Evolutionary conservation across 2,329 filamentous ascomycete species (phyloP).

Genomic region (Xylariaceae sp.): DNA sequence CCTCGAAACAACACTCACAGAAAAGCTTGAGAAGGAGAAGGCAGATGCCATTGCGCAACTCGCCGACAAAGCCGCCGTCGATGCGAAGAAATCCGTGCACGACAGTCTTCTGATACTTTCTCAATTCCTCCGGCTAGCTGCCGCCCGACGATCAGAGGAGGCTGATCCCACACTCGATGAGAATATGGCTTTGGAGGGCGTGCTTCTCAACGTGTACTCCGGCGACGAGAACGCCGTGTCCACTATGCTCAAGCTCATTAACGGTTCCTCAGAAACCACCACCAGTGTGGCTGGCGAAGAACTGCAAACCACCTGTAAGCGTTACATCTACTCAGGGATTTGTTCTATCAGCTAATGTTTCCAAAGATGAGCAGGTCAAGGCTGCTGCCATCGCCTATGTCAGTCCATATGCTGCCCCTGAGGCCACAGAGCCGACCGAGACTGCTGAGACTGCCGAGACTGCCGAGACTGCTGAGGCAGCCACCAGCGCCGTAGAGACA

Average conservation of each 20-base stretch:
- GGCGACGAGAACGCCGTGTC: slow-evolving; percentile 70
- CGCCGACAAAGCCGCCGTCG: slow-evolving; percentile 49
- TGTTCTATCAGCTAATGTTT: slow-evolving; percentile 20
- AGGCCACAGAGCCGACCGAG: slow-evolving; percentile 29
- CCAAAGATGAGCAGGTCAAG: slow-evolving; percentile 54
- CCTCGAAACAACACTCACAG: slow-evolving; percentile 50
- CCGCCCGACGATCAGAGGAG: slow-evolving; percentile 67
- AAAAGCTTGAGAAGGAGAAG: slow-evolving; percentile 50
- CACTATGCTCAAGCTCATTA: slow-evolving; percentile 71
- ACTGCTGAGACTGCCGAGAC: slow-evolving; percentile 30
- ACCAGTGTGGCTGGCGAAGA: slow-evolving; percentile 58
- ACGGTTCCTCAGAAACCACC: slow-evolving; percentile 63
- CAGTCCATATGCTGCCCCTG: slow-evolving; percentile 28
- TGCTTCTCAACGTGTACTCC: slow-evolving; percentile 71
- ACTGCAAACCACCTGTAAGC: slow-evolving; percentile 68
- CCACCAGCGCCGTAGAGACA: slow-evolving; percentile 36
- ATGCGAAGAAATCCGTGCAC: slow-evolving; percentile 52
- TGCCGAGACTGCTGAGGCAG: slow-evolving; percentile 29
- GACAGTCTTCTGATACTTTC: slow-evolving; percentile 65
- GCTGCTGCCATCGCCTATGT: slow-evolving; percentile 48
- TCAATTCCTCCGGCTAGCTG: slow-evolving; percentile 74
- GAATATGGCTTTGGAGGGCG: slow-evolving; percentile 75
- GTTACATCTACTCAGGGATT: neutral
- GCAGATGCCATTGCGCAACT: slow-evolving; percentile 47
- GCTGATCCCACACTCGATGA: slow-evolving; percentile 61